Evolutionary conservation across 495 filamentous ascomycete species (phyloP), one percentile per base, ranked within the genome.

Genomic region (Aspergillus carlsbadensis): DNA sequence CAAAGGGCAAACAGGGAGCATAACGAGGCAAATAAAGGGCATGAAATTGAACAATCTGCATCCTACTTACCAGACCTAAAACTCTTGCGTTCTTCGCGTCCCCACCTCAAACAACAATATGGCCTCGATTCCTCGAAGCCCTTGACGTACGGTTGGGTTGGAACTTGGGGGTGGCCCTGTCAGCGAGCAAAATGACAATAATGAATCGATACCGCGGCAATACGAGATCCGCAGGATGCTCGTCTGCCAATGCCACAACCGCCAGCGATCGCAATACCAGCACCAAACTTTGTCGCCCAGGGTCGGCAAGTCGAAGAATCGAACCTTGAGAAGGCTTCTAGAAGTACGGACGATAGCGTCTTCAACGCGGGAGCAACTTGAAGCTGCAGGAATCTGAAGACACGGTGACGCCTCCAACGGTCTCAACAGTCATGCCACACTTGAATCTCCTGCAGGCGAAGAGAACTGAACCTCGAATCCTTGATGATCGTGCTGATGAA

Each of bases 171-270:
- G 22, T 31, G 42, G 35, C 48, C n/a, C 39, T 45, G 37, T 21
- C 21, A 49, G 33, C 47, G 36, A 45, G 13, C 21, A 56, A 47
- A 31, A 57, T 49, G 14, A 44, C 42, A 37, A n/a, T n/a, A n/a
- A n/a, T n/a, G n/a, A n/a, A 58, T 56, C 62, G 48, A 61, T 56
- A 56, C 58, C 58, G 34, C 22, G 37, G 54, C 39, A 34, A 52
- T 61, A 64, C 55, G 55, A 60, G 58, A 53, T 59, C 58, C 33
- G 45, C 56, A 52, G 48, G 55, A 58, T 63, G 52, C 47, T 57
- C 57, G 54, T 57, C 36, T 31, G 59, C 44, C 36, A 17, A 54
- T 51, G 42, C 56, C 48, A 43, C 53, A 26, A 20, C 43, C 29
- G 15, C 40, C 57, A 53, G 31, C 47, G 40, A 55, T 48, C 40